Percentiles rank a stretch among this genome's conserved stretches.
phyloP scores from a whole-genome alignment of 106 monocot genomes.

The Phalaenopsis equestris region DNA sequence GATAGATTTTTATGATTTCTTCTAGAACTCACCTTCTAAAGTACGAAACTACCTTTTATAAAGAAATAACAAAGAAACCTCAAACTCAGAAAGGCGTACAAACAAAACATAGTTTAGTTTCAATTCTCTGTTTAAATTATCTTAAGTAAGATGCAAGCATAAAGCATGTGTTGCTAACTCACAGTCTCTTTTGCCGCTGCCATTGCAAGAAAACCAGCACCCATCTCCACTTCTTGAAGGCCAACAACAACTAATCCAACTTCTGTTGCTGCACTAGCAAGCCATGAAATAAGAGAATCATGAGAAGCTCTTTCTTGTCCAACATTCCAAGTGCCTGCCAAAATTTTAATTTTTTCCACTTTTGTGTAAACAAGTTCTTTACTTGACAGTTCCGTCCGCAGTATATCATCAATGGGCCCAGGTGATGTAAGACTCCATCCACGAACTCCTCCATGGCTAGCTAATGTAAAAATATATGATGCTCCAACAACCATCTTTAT shows the following conservation, averaged over 20 bases:
- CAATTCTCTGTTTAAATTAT: not conserved
- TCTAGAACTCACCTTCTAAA: not conserved
- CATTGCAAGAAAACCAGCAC: conserved; percentile 95
- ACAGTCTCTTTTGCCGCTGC: conserved; percentile 95
- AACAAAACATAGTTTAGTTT: not conserved
- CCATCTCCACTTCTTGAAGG: conserved; percentile 97
- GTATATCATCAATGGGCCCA: conserved; percentile 59
- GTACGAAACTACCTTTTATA: not conserved
- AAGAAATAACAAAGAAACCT: not conserved
- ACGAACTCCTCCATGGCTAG: conserved; percentile 91
- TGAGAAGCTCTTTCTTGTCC: conserved; percentile 80
- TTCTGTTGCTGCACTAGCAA: conserved; percentile 60
- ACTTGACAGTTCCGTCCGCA: conserved; percentile 49
- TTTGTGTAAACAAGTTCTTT: conserved; percentile 52
- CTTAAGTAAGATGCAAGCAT: not conserved
- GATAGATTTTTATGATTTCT: not conserved
- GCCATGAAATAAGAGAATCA: conserved; percentile 89
- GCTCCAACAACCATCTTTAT: conserved; percentile 75
- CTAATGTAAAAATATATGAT: conserved; percentile 68
- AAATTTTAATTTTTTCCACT: conserved; percentile 62
- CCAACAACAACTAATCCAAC: conserved; percentile 86
- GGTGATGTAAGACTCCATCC: conserved; percentile 82
- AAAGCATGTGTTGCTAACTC: conserved; percentile 14
- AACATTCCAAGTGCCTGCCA: conserved; percentile 95
- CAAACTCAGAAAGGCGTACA: not conserved